A percentile compares a stretch with the other conserved stretches of the same genome.
These are phyloP conservation scores for Acidiella bohemica DNA, from an alignment of 495 filamentous ascomycete species.

Conservation along the genomic window DNA sequence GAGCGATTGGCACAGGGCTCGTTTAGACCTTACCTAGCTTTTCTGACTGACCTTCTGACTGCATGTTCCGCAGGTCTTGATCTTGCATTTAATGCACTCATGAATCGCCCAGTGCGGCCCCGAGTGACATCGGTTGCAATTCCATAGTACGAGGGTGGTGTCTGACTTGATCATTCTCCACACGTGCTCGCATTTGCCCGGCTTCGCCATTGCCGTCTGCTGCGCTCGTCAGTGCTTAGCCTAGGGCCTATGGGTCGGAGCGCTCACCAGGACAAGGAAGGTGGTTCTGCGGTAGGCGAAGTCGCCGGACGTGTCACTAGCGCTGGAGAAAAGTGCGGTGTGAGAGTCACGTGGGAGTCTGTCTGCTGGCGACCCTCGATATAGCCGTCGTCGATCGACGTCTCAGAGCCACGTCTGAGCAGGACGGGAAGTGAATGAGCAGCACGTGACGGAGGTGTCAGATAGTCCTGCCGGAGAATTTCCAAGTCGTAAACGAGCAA, in stretches of 20 bases:
- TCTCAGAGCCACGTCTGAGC: background rate
- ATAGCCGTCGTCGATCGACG: background rate
- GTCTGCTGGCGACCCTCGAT: too few species aligned
- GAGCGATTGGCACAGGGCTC: background rate
- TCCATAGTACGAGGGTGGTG: conserved; percentile 61
- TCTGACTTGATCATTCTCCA: conserved; percentile 71
- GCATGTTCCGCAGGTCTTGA: conserved; percentile 60
- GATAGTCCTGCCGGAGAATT: too few species aligned
- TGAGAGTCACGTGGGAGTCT: too few species aligned
- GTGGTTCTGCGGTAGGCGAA: background rate
- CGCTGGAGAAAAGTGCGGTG: too few species aligned
- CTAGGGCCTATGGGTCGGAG: background rate
- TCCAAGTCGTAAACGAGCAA: too few species aligned
- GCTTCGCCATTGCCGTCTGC: conserved; percentile 41
- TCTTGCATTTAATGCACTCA: conserved; percentile 64
- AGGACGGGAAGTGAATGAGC: background rate
- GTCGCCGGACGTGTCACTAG: background rate
- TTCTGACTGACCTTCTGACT: conserved; percentile 33
- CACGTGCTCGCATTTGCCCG: conserved; percentile 49
- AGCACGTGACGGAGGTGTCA: too few species aligned
- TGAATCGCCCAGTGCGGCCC: conserved; percentile 75
- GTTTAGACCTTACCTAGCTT: conserved; percentile 17
- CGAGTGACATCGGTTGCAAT: conserved; percentile 60
- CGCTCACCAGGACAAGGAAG: background rate
- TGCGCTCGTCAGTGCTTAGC: background rate